These are phyloP conservation scores for Aspergillus proliferans DNA, from an alignment of 2,329 filamentous ascomycete genomes.

Conservation along the genomic window DNA sequence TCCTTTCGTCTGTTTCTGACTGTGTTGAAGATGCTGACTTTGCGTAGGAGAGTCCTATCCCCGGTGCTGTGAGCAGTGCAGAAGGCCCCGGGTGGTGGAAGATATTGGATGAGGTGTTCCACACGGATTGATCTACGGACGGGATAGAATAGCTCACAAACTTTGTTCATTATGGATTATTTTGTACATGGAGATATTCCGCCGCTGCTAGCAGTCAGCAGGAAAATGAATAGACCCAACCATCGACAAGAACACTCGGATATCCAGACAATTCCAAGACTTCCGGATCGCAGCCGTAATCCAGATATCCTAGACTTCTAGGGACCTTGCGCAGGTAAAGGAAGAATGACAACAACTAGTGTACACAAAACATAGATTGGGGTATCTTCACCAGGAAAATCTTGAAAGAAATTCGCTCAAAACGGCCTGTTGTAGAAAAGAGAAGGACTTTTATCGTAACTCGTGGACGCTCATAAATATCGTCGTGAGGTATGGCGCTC, in stretches of 20 bases:
- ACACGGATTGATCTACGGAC: conserved; percentile 17
- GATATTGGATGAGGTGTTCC: conserved; percentile 29
- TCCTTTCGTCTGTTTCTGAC: not conserved
- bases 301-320: not conserved
- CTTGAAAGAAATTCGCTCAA: conserved; percentile 11
- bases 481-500: not conserved
- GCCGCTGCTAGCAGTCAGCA: not conserved
- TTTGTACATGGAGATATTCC: not conserved
- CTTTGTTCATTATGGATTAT: not conserved
- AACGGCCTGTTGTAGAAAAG: conserved; percentile 13
- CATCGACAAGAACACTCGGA: not conserved
- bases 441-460: conserved; percentile 11
- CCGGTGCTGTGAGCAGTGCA: conserved; percentile 26
- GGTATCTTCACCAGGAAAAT: conserved; percentile 20
- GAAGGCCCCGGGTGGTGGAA: conserved; percentile 34
- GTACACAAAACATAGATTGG: conserved; percentile 13
- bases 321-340: not conserved
- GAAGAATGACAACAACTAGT: conserved; percentile 5
- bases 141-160: not conserved
- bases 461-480: conserved; percentile 7
- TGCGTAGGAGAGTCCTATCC: conserved; percentile 25
- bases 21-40: not conserved
- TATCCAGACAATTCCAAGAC: conserved; percentile 2
- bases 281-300: conserved; percentile 3
- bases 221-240: not conserved